phyloP scores from a whole-genome alignment of 129 eudicot species.

The Rutidosis leptorrhynchoides region DNA sequence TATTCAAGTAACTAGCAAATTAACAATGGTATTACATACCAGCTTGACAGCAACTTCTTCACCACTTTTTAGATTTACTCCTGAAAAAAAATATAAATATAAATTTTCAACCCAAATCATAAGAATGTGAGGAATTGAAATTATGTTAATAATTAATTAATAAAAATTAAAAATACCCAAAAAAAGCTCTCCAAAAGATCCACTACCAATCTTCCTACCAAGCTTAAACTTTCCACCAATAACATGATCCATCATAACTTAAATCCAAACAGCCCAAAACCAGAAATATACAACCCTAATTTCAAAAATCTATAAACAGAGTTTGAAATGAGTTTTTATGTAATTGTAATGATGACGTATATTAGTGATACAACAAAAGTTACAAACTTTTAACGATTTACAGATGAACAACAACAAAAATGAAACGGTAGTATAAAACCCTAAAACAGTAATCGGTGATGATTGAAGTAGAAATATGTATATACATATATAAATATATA shows the following conservation, averaged over 20 bases:
- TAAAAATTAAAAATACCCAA: conserved; percentile 41
- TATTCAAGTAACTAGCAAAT: conserved; percentile 1
- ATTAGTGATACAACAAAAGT: not conserved
- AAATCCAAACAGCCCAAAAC: conserved; percentile 15
- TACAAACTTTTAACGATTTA: not conserved
- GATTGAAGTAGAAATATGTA: not conserved
- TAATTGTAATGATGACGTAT: not conserved
- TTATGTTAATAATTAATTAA: not conserved
- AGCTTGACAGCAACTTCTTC: conserved; percentile 93
- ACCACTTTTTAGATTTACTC: conserved; percentile 78
- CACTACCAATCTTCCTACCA: conserved; percentile 90
- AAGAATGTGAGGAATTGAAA: not conserved
- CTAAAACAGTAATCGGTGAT: not conserved
- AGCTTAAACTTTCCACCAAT: conserved; percentile 91
- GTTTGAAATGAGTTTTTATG: not conserved
- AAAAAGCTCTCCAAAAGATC: conserved; percentile 89
- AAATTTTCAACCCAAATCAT: not conserved
- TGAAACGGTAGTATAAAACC: not conserved
- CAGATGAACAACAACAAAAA: not conserved
- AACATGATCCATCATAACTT: conserved; percentile 79
- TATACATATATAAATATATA: too few species aligned
- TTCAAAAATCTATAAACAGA: conserved; percentile 14
- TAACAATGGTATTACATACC: conserved; percentile 42
- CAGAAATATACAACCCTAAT: not conserved
- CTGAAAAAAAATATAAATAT: conserved; percentile 24